These are phyloP conservation scores for Chrysopogon serrulatus DNA, from an alignment of 176 grass and related monocot genomes.

Conservation along the genomic window DNA sequence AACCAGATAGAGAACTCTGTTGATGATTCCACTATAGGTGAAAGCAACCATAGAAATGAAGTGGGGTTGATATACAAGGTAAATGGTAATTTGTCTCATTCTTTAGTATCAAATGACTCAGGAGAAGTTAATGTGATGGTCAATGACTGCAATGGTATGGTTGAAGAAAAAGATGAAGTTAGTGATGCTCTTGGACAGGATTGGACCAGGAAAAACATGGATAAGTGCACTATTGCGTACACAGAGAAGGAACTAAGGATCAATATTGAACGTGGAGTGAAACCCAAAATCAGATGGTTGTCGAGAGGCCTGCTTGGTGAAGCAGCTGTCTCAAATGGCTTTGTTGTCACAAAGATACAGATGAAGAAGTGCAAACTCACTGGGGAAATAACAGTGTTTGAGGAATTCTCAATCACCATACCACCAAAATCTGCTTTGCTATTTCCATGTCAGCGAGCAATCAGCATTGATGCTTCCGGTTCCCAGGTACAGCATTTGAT, in stretches of 20 bases:
- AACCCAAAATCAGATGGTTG: slow-evolving; percentile 77
- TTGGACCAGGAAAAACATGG: slow-evolving; percentile 34
- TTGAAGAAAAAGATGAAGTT: slow-evolving; percentile 15
- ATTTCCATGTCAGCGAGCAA: slow-evolving; percentile 73
- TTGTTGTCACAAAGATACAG: slow-evolving; percentile 62
- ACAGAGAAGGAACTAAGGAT: slow-evolving; percentile 52
- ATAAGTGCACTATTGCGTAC: slow-evolving; percentile 60
- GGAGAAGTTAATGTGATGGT: not conserved
- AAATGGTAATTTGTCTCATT: not conserved
- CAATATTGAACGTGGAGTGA: slow-evolving; percentile 61
- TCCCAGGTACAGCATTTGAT: slow-evolving; percentile 69
- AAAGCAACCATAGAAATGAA: not conserved
- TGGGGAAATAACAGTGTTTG: slow-evolving; percentile 40
- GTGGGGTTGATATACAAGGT: not conserved
- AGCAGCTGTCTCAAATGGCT: slow-evolving; percentile 57
- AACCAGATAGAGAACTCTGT: not conserved
- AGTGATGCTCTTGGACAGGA: not conserved
- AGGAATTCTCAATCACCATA: slow-evolving; percentile 71
- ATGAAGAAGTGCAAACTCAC: slow-evolving; percentile 55
- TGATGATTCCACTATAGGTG: not conserved
- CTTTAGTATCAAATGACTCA: not conserved
- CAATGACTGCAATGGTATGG: not conserved
- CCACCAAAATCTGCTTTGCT: slow-evolving; percentile 66
- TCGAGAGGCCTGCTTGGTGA: slow-evolving; percentile 45
- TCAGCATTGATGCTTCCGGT: slow-evolving; percentile 55